Percentiles rank a stretch among this genome's conserved stretches.
phyloP scores from a whole-genome alignment of 192 early-diverging fungal genomes.

The Thamnidium elegans region DNA sequence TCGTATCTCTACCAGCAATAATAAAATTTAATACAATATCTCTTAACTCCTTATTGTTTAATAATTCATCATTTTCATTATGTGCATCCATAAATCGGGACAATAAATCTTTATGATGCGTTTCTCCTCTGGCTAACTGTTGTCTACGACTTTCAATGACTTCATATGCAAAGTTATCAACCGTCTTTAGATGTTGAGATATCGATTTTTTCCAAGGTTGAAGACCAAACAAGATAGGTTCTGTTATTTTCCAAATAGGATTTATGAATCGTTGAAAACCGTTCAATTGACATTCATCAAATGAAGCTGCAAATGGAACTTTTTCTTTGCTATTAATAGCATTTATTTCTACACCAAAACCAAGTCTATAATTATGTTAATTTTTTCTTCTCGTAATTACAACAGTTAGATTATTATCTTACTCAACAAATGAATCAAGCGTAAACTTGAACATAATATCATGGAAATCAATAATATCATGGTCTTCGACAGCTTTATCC shows the following conservation, averaged over 20 bases:
- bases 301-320: slow-evolving; percentile 48
- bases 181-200: slow-evolving; percentile 19
- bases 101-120: slow-evolving; percentile 22
- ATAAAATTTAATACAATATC: slow-evolving; percentile 37
- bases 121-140: slow-evolving; percentile 21
- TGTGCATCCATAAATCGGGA: slow-evolving; percentile 33
- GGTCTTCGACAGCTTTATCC: slow-evolving; percentile 29
- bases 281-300: slow-evolving; percentile 46
- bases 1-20: slow-evolving; percentile 47
- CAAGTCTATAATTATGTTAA: slow-evolving; percentile 22
- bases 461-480: slow-evolving; percentile 40
- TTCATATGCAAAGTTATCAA: slow-evolving; percentile 26
- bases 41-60: slow-evolving; percentile 32
- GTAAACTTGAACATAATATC: slow-evolving; percentile 47
- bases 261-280: slow-evolving; percentile 37
- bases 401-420: slow-evolving; percentile 3
- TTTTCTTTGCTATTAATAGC: slow-evolving; percentile 38
- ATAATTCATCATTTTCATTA: slow-evolving; percentile 21
- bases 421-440: slow-evolving; percentile 46
- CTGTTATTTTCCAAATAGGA: slow-evolving; percentile 25
- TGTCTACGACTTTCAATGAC: slow-evolving; percentile 28
- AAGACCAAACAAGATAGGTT: background rate
- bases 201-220: slow-evolving; percentile 14
- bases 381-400: background rate
- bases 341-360: slow-evolving; percentile 49